Evolutionary conservation across 495 filamentous ascomycete species (phyloP), one percentile per base, ranked within the genome.

Genomic region (Penicillium mononematosum): DNA sequence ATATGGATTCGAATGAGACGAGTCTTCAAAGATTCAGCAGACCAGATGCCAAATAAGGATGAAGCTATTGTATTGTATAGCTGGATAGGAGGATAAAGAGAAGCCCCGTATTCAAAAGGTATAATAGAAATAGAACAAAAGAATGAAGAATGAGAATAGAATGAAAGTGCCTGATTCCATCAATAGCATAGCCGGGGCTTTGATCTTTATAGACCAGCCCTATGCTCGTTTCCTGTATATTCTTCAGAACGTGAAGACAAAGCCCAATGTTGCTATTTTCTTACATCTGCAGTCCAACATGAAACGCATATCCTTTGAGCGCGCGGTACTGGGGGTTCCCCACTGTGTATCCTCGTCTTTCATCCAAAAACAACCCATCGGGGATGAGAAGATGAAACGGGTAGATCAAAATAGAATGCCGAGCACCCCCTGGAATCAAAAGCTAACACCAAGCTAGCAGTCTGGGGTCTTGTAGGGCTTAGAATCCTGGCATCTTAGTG

Each of bases 171-270:
- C 54, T 58, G 51, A 34, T 57, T 57, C 54, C 52, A 51, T 58
- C n/a, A 45, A 43, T 29, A 22, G 19, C 17, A 27, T 29, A n/a
- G 52, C 48, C 17, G 12, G 17, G 8, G n/a, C 14, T 29, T 24
- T 20, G 19, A 54, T 47, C 60, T 66, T 66, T 68, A 66, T 68
- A 68, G 53, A 52, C 8, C 24, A 49, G 53, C 36, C 32, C 50
- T 53, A 47, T 54, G 32, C 45, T 45, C 11, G 29, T 22, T 10
- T 24, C 7, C 17, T 10, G 11, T 8, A 29, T 27, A 5, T 25
- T 45, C n/a, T 25, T 32, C 50, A 45, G 38, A 9, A 31, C 47
- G 14, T 7, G 34, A 4, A 51, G 20, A 42, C 36, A 48, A 59
- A 55, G 55, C 38, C 11, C 27, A 24, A 48, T 66, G 46, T 56